Percentiles rank a stretch among this genome's conserved stretches.
Conservation (phyloP, 768 basidiomycete genomes). For the Zangia roseola region DNA sequence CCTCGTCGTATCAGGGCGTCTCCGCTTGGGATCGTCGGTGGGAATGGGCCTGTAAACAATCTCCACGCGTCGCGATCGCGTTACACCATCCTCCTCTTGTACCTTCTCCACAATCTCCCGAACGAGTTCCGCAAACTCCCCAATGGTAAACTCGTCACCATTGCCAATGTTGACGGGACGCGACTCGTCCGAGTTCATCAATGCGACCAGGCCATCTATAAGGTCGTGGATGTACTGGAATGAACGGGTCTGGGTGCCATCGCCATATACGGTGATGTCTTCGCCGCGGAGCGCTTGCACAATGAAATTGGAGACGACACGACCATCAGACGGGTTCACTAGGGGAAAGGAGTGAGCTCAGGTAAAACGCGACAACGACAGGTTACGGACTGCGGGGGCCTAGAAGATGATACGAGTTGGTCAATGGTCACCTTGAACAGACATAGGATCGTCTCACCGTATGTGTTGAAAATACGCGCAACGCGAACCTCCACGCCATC, state of each 20-base stretch:
- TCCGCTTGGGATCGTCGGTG: conserved; percentile 91
- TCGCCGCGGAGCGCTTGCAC: conserved; percentile 95
- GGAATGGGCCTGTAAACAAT: conserved; percentile 83
- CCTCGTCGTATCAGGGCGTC: conserved; percentile 88
- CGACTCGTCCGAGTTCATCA: conserved; percentile 94
- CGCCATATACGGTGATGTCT: conserved; percentile 96
- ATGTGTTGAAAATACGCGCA: conserved; percentile 98
- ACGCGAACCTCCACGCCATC: conserved; percentile 96
- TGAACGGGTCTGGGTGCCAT: conserved; percentile 90
- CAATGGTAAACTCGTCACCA: conserved; percentile 92
- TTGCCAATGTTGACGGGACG: conserved; percentile 98
- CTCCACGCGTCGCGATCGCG: conserved; percentile 49
- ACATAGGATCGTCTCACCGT: conserved; percentile 43
- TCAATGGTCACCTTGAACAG: background rate
- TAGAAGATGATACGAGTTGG: conserved; percentile 8
- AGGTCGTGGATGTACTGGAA: conserved; percentile 99
- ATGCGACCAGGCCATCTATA: conserved; percentile 85
- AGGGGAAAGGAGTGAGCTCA: conserved; percentile 24
- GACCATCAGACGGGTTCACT: conserved; percentile 97
- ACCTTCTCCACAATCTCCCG: conserved; percentile 92
- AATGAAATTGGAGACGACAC: conserved; percentile 99
- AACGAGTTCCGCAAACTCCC: conserved; percentile 90
- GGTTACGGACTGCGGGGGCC: conserved; percentile 66
- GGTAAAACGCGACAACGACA: conserved; percentile 17
- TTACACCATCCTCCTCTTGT: conserved; percentile 75